Conservation (phyloP, 257 asterid species). For the Fraxinus excelsior region DNA sequence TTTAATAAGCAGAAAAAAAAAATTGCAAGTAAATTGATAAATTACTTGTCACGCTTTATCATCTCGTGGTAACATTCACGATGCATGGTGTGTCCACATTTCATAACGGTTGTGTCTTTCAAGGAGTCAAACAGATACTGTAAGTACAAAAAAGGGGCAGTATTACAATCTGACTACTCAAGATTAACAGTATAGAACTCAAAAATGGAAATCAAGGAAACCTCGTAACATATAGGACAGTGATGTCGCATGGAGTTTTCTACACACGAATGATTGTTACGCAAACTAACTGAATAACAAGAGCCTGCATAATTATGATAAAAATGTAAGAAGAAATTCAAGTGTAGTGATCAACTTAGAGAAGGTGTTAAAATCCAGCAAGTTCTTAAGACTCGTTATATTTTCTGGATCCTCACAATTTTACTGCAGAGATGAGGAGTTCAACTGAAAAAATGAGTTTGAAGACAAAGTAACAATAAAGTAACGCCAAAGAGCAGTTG, state of each 20-base stretch:
- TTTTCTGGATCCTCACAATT: too few species aligned
- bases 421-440: background rate
- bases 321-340: background rate
- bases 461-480: background rate
- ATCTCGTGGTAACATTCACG: slow-evolving; percentile 84
- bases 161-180: slow-evolving; percentile 1
- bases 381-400: background rate
- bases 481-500: background rate
- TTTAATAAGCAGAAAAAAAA: background rate
- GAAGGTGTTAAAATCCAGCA: background rate
- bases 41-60: slow-evolving; percentile 84
- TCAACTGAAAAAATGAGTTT: background rate
- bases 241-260: slow-evolving; percentile 98
- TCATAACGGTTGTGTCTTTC: slow-evolving; percentile 87
- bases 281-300: slow-evolving; percentile 71
- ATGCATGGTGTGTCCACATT: slow-evolving; percentile 98
- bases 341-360: background rate
- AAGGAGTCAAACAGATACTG: slow-evolving; percentile 91
- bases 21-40: slow-evolving; percentile 1
- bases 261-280: slow-evolving; percentile 73
- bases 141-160: slow-evolving; percentile 17
- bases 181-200: background rate
- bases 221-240: slow-evolving; percentile 97
- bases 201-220: slow-evolving; percentile 21
- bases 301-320: slow-evolving; percentile 49